Percentiles rank a stretch among this genome's conserved stretches.
Conservation (phyloP, 1,284 basidiomycete genomes). For the Cryptococcus jaspeensis region DNA sequence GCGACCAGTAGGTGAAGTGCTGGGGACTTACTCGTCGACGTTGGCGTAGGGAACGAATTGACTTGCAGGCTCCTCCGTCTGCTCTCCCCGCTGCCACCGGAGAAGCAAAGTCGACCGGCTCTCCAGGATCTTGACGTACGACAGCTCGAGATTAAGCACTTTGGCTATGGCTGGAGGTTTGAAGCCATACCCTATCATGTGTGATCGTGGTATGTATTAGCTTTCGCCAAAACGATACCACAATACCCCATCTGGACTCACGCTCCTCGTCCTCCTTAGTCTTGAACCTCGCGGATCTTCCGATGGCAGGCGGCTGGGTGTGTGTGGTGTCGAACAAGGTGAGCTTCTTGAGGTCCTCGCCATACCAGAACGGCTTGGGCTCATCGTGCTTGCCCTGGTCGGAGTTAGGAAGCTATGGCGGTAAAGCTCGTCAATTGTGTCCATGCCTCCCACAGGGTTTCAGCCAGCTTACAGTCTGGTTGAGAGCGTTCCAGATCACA, state of each 20-base stretch:
- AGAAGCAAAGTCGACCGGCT: constrained; percentile 69
- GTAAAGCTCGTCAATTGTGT: constrained; percentile 7
- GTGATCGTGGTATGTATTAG: too few species aligned
- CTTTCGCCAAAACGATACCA: too few species aligned
- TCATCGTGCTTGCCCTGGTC: constrained; percentile 61
- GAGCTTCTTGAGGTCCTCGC: constrained; percentile 64
- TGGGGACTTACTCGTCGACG: constrained; percentile 48
- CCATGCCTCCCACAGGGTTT: constrained; percentile 46
- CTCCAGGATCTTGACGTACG: constrained; percentile 64
- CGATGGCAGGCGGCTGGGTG: constrained; percentile 40
- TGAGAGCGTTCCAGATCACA: constrained; percentile 83
- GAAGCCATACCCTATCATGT: constrained; percentile 19
- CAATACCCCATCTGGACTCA: constrained; percentile 1
- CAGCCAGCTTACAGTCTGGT: constrained; percentile 68
- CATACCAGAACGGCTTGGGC: constrained; percentile 73
- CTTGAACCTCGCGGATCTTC: constrained; percentile 45
- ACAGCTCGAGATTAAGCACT: constrained; percentile 51
- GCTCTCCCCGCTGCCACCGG: constrained; percentile 82
- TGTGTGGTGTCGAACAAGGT: constrained; percentile 58
- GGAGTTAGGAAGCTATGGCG: constrained; percentile 59
- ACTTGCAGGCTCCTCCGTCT: constrained; percentile 60
- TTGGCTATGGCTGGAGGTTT: constrained; percentile 20
- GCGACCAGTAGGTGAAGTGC: too few species aligned
- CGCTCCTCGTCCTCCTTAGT: constrained; percentile 15
- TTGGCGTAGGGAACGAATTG: constrained; percentile 72